Base-by-base conservation (phyloP, 1,284 basidiomycete species). In the Apiotrichum gracile region DNA sequence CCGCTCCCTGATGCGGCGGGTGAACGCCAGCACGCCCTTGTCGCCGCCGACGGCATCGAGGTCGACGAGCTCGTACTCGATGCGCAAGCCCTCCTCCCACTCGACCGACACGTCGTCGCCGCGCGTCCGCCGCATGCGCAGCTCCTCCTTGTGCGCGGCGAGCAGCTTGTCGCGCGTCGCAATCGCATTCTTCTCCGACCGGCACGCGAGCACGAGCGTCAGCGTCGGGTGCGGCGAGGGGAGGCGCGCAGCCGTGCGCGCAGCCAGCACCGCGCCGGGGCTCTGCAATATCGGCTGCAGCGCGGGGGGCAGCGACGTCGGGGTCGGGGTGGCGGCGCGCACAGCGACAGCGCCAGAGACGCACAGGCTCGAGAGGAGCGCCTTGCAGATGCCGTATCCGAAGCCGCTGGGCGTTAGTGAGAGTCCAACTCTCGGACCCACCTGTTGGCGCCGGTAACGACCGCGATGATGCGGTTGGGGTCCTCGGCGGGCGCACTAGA, bases 191-290 rank as follows among this genome's bases (percentile, higher is more conserved):
- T 79, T 74, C 47, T 75, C 74, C 52, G 79, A 87, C 47, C 90
- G 81, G 69, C 90, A 93, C 0, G 88, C 91, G 76, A 94, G 80
- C 58, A 94, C 82, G 37, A 94, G 77, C 0, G 87, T 91, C 31
- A 90, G 66, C 78, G 48, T 82, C 72, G 63, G 79, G 79, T 52
- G 76, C 62, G 60, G 65, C 48, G 54, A 35, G 24, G 48, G 59
- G 39, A 57, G 47, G 21, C 29, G 10, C 31, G 46, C 50, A 17
- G 44, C 21, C 9, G 43, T 45, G 31, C 25, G 14, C 22, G 43
- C 38, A 12, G 44, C 44, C 14, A 51, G 34, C 41, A 10, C 40
- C n/a, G 35, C 46, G 21, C 25, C 16, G 5, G 21, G n/a, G 35
- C 12, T 25, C 29, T 48, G 16, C 61, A 63, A 42, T 71, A 66